These are phyloP conservation scores for Phytopythium ostracodes DNA, from an alignment of 352 stramenopile genomes.

Conservation along the genomic window DNA sequence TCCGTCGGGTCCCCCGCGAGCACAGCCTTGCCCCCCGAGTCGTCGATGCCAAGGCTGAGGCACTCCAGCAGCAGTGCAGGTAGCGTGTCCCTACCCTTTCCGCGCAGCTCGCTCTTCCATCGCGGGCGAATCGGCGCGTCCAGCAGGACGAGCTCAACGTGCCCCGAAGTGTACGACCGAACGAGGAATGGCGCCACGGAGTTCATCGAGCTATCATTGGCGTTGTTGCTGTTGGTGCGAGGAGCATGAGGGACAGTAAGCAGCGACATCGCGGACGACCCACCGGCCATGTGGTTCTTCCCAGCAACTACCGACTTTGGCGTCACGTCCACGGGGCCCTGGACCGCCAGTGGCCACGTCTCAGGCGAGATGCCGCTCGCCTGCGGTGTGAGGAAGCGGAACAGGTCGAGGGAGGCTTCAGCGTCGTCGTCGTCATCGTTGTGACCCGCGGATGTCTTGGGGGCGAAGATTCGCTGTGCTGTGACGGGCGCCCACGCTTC, in stretches of 20 bases:
- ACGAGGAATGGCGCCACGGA: conserved; percentile 56
- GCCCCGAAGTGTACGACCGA: conserved; percentile 65
- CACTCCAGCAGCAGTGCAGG: conserved; percentile 66
- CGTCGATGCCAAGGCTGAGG: conserved; percentile 65
- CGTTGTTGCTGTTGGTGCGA: conserved; percentile 6
- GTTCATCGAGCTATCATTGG: conserved; percentile 19
- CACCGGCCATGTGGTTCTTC: conserved; percentile 39
- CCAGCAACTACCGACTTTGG: conserved; percentile 55
- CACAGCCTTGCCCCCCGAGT: conserved; percentile 58
- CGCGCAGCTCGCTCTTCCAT: conserved; percentile 38
- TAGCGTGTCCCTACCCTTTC: conserved; percentile 18
- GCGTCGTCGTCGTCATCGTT: conserved; percentile 4
- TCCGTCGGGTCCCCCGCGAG: conserved; percentile 48
- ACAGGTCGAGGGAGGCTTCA: conserved; percentile 17
- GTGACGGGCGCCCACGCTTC: conserved; percentile 44
- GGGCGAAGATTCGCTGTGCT: conserved; percentile 2
- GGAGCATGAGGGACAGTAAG: conserved; percentile 42
- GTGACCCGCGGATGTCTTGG: conserved; percentile 11
- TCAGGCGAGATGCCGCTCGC: conserved; percentile 68
- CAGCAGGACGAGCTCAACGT: conserved; percentile 70
- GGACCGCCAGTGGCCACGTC: conserved; percentile 69
- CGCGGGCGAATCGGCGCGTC: conserved; percentile 54
- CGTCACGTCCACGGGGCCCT: conserved; percentile 56
- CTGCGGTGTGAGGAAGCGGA: conserved; percentile 49
- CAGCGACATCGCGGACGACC: conserved; percentile 45